A percentile compares a stretch with the other conserved stretches of the same genome.
These are phyloP conservation scores for Talaromyces albobiverticillius DNA, from an alignment of 2,329 filamentous ascomycete species.

Conservation along the genomic window DNA sequence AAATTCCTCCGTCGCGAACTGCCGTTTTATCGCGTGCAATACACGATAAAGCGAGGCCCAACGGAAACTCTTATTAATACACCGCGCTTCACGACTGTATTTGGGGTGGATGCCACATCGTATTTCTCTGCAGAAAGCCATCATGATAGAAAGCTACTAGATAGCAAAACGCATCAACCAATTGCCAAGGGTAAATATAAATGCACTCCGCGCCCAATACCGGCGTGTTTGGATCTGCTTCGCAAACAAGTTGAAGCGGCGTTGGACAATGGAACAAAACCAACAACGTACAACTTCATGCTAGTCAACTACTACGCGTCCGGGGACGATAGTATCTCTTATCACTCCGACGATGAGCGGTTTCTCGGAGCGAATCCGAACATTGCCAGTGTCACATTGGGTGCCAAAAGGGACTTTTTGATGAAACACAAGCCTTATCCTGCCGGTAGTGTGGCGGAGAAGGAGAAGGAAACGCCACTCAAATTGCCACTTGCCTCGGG, in stretches of 20 bases:
- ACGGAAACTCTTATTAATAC: constrained; percentile 62
- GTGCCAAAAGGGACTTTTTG: constrained; percentile 69
- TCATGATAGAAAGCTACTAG: constrained; percentile 27
- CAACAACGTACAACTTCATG: constrained; percentile 72
- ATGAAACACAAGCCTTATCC: constrained; percentile 71
- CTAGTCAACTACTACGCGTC: constrained; percentile 82
- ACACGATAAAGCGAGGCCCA: constrained; percentile 66
- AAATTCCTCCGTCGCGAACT: constrained; percentile 67
- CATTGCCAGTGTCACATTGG: constrained; percentile 73
- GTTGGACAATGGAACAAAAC: constrained; percentile 53
- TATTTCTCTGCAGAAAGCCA: constrained; percentile 44
- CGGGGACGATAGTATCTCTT: constrained; percentile 72
- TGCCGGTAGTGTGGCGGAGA: constrained; percentile 27
- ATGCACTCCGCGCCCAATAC: constrained; percentile 62
- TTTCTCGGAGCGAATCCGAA: constrained; percentile 68
- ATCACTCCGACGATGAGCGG: constrained; percentile 75
- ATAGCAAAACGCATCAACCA: constrained; percentile 42
- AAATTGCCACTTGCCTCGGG: constrained; percentile 61
- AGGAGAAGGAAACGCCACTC: constrained; percentile 39
- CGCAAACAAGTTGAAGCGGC: constrained; percentile 62
- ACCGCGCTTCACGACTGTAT: constrained; percentile 61
- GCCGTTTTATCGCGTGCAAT: constrained; percentile 73
- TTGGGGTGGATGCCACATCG: constrained; percentile 63
- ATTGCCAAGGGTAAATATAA: constrained; percentile 51
- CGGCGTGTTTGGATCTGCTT: constrained; percentile 65